Base-by-base conservation (phyloP, 306 rosid species). In the Pyrus pyrifolia region DNA sequence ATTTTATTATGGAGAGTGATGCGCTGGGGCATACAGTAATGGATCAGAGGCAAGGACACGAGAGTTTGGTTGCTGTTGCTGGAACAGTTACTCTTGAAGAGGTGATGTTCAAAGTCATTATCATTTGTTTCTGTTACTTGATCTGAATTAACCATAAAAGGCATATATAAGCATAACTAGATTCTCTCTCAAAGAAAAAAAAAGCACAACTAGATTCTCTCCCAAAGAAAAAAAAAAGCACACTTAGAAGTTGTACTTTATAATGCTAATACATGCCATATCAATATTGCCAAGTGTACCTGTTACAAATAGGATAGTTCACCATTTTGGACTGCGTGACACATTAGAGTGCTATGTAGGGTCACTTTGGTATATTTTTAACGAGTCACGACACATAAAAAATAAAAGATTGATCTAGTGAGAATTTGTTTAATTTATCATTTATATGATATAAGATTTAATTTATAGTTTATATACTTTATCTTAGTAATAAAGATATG, bases 21-120 rank as follows among this genome's bases (percentile, higher is more conserved):
- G 99, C 99, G 11, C 85, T 95, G 69, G 88, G 97, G 65, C 99
- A 95, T 85, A 85, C 88, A 62, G 97, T 95, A 72, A 95, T 95
- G 99, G 99, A 95, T 87, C 99, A 92, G 88, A 87, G 86, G 70
- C 99, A 95, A 86, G 99, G 99, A 73, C 97, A 95, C 80, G 97
- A 92, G 72, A 89, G 97, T 81, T 89, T 95, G 83, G 90, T 95
- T 25, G 93, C 96, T 72, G 90, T 95, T 78, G 92, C 99, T 67
- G 97, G 89, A 83, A 88, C 97, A 74, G 96, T 95, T 73, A 89
- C 91, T 67, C 99, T 95, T 67, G 97, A 95, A 67, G 99, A 95
- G 97, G 99, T 92, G 86, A 69, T 57, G 18, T 35, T 67, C 23
- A 29, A 55, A 63, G 19, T 57, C 25, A 57, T 29, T 25, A 68